These are phyloP conservation scores for Aspergillus jensenii DNA, from an alignment of 2,329 filamentous ascomycete genomes.

Conservation along the genomic window DNA sequence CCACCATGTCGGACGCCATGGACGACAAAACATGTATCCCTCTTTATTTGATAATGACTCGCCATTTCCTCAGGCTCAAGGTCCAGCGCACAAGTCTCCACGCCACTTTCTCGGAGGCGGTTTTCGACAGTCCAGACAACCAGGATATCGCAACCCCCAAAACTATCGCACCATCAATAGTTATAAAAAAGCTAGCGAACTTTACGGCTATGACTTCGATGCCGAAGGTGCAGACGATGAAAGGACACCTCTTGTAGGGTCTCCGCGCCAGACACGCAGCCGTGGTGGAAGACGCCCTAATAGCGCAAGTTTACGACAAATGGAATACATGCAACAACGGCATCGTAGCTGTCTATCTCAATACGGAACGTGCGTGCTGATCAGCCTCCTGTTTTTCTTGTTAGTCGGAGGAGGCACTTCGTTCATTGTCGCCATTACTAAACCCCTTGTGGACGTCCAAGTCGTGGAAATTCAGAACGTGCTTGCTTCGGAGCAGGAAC, in stretches of 20 bases:
- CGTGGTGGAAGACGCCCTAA: conserved; percentile 53
- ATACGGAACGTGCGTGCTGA: conserved; percentile 81
- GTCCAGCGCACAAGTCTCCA: conserved; percentile 65
- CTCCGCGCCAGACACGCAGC: conserved; percentile 61
- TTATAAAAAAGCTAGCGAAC: conserved; percentile 60
- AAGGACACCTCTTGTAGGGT: conserved; percentile 74
- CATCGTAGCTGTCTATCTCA: conserved; percentile 66
- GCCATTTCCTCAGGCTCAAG: conserved; percentile 65
- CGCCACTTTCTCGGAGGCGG: conserved; percentile 51
- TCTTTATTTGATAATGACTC: conserved; percentile 76
- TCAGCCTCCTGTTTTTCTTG: conserved; percentile 77
- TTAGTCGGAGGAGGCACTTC: conserved; percentile 82
- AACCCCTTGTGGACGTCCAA: conserved; percentile 76
- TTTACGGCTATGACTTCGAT: conserved; percentile 76
- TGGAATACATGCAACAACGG: conserved; percentile 71
- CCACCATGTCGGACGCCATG: conserved; percentile 78
- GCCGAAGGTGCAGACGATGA: conserved; percentile 84
- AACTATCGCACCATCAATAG: conserved; percentile 47
- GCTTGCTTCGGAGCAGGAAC: conserved; percentile 86
- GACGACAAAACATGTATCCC: conserved; percentile 66
- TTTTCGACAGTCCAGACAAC: conserved; percentile 65
- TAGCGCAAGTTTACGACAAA: conserved; percentile 62
- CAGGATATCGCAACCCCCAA: conserved; percentile 64
- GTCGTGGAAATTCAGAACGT: conserved; percentile 84
- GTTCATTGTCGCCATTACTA: conserved; percentile 88